phyloP scores from a whole-genome alignment of 2,329 filamentous ascomycete genomes.

The Westerdykella ornata region DNA sequence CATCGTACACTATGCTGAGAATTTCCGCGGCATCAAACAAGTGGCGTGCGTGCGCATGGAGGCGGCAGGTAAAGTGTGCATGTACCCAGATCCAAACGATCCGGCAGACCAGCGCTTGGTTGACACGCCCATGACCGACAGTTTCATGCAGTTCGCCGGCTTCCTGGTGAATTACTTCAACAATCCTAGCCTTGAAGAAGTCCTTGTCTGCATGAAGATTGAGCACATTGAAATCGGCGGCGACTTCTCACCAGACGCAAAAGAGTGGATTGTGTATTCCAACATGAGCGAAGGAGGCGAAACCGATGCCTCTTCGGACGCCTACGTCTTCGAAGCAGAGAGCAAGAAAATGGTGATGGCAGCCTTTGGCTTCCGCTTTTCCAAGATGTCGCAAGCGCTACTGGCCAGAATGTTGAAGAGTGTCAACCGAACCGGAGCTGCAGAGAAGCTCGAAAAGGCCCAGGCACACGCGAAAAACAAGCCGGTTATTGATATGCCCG shows the following conservation, averaged over 20 bases:
- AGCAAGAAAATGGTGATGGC: slow-evolving; percentile 10
- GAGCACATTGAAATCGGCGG: slow-evolving; percentile 13
- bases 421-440: too few species aligned
- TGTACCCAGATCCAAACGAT: background rate
- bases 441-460: too few species aligned
- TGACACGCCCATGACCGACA: slow-evolving; percentile 17
- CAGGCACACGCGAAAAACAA: too few species aligned
- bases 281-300: slow-evolving; percentile 5
- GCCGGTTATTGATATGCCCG: too few species aligned
- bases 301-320: slow-evolving; percentile 5
- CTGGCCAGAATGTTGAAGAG: slow-evolving; percentile 3
- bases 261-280: slow-evolving; percentile 9
- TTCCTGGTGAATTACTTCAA: slow-evolving; percentile 35
- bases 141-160: slow-evolving; percentile 34
- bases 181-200: slow-evolving; percentile 11
- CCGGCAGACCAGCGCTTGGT: slow-evolving; percentile 1
- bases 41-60: slow-evolving; percentile 1
- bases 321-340: slow-evolving; percentile 8
- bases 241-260: slow-evolving; percentile 8
- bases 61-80: slow-evolving; percentile 9
- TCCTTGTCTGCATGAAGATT: slow-evolving; percentile 18
- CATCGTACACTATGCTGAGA: slow-evolving; percentile 32
- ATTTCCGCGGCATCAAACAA: slow-evolving; percentile 26
- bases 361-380: slow-evolving; percentile 6
- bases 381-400: slow-evolving; percentile 3